Evolutionary conservation across 2,329 filamentous ascomycete species (phyloP).

Genomic region (Talaromyces amestolkiae): DNA sequence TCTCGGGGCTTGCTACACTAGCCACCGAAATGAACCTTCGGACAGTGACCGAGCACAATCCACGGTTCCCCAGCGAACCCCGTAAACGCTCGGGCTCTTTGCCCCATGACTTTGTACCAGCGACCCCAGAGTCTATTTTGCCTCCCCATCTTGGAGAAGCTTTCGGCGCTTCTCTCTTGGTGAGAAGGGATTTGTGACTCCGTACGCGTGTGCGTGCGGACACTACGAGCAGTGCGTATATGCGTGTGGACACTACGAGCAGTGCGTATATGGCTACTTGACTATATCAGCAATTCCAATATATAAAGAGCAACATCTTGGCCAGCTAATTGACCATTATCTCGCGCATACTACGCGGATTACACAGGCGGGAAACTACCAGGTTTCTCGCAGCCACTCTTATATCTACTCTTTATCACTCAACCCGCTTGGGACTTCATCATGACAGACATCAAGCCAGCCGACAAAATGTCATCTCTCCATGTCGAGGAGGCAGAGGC

Average conservation of each 20-base stretch:
- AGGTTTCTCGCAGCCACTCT: conserved; percentile 14
- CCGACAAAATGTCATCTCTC: conserved; percentile 18
- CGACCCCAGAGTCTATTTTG: conserved; percentile 11
- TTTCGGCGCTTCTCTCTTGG: neutral
- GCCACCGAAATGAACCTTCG: conserved; percentile 6
- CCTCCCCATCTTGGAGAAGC: neutral
- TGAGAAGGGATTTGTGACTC: neutral
- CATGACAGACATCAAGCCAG: conserved; percentile 20
- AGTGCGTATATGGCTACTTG: conserved; percentile 3
- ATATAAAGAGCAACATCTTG: conserved; percentile 14
- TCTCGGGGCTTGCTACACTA: conserved; percentile 10
- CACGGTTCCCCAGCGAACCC: neutral
- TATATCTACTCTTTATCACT: neutral
- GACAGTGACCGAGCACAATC: conserved; percentile 7
- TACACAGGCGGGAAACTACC: conserved; percentile 15
- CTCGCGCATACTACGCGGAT: neutral
- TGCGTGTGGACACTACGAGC: conserved; percentile 1
- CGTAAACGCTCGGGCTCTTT: conserved; percentile 5
- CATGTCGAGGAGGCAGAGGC: conserved; percentile 24
- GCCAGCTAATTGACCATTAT: neutral
- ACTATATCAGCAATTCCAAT: neutral
- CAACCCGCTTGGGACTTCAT: neutral
- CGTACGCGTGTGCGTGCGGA: neutral
- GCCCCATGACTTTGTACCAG: neutral
- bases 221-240: too few species aligned